Conservation (phyloP, 345 rosid genomes). For the Heritiera littoralis region DNA sequence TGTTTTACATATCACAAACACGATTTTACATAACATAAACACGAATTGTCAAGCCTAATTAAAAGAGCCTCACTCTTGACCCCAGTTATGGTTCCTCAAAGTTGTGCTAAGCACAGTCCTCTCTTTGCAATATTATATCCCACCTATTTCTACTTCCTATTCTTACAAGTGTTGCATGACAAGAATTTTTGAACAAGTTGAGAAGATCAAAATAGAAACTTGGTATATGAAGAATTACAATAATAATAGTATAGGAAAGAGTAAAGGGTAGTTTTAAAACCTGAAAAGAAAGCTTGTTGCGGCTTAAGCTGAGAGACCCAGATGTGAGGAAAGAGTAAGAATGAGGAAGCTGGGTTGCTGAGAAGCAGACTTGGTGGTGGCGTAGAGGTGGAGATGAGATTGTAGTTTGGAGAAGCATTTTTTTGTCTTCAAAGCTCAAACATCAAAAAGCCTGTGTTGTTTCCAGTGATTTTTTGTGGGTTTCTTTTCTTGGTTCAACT, state of each 20-base stretch:
- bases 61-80: not conserved
- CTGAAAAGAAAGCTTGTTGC: slow-evolving; percentile 41
- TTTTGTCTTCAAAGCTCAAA: slow-evolving; percentile 8
- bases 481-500: not conserved
- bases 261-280: slow-evolving; percentile 26
- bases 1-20: too few relatives aligned
- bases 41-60: too few relatives aligned
- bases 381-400: slow-evolving; percentile 37
- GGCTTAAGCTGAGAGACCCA: slow-evolving; percentile 30
- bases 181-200: not conserved
- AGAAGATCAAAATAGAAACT: not conserved
- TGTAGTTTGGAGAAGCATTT: slow-evolving; percentile 58
- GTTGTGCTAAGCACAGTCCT: not conserved
- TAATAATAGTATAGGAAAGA: not conserved
- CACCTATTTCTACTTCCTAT: too few relatives aligned
- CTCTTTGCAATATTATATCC: not conserved
- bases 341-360: slow-evolving; percentile 19
- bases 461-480: too few relatives aligned
- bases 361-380: slow-evolving; percentile 26
- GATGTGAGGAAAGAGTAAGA: slow-evolving; percentile 35
- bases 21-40: too few relatives aligned
- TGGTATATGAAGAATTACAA: not conserved
- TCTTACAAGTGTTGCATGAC: not conserved
- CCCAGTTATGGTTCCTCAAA: too few relatives aligned
- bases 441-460: slow-evolving; percentile 11